Evolutionary conservation across 2,329 filamentous ascomycete species (phyloP).

Genomic region (Falciphora oryzae): DNA sequence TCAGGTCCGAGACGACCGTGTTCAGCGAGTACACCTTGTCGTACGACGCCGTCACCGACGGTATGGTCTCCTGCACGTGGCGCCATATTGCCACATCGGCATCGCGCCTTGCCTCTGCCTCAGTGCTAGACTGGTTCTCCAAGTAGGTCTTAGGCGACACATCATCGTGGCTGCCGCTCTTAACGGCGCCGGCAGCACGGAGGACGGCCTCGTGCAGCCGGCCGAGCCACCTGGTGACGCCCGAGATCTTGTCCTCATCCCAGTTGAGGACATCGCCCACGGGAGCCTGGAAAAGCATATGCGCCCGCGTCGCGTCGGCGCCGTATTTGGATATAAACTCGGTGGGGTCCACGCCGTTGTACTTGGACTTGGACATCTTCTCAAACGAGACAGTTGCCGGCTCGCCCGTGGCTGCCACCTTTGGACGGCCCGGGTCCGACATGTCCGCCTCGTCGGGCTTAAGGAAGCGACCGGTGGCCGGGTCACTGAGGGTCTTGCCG

Average conservation of each 20-base stretch:
- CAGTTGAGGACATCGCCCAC: conserved; percentile 80
- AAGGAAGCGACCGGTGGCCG: conserved; percentile 68
- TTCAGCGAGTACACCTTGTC: conserved; percentile 71
- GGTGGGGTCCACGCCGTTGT: conserved; percentile 83
- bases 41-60: conserved; percentile 62
- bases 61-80: conserved; percentile 60
- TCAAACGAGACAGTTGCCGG: conserved; percentile 63
- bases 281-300: conserved; percentile 85
- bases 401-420: conserved; percentile 55
- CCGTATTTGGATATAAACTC: conserved; percentile 68
- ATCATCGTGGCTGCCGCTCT: neutral
- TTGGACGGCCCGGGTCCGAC: conserved; percentile 47
- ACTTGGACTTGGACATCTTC: conserved; percentile 94
- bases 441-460: conserved; percentile 69
- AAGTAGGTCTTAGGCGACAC: conserved; percentile 31
- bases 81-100: conserved; percentile 53
- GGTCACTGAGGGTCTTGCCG: conserved; percentile 74
- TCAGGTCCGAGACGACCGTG: conserved; percentile 77
- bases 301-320: conserved; percentile 76
- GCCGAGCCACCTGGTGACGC: conserved; percentile 74
- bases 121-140: conserved; percentile 18
- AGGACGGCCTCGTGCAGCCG: conserved; percentile 50
- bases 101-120: conserved; percentile 33
- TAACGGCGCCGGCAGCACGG: neutral
- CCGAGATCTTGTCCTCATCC: conserved; percentile 77